Base-by-base conservation (phyloP, 495 filamentous ascomycete genomes). In the Lasiosphaeriaceae sp. region DNA sequence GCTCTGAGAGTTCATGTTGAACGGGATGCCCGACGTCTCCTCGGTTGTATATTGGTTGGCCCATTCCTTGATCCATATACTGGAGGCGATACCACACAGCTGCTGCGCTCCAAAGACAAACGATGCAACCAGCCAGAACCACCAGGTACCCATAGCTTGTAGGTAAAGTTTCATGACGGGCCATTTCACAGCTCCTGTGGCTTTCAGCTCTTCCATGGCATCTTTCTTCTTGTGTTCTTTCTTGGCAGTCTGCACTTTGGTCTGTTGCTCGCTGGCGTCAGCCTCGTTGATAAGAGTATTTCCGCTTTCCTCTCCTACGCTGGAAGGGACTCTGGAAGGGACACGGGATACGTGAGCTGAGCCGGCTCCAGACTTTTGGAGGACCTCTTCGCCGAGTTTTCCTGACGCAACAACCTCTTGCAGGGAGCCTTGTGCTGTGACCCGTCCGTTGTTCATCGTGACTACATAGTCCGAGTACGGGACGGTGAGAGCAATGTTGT, bases 61-160 rank as follows among this genome's bases (percentile, higher is more conserved):
- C 95, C 95, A 99, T 64, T 93, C 79, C 61, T 90, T 83, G 60
- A 99, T 95, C 95, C 95, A 99, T 39, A 97, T 69, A 61, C 89
- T 96, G 17, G 89, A 91, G 11, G 88, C 88, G 14, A 97, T 89
- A 12, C 86, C 86, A 17, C 86, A 86, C 24, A 95, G 62, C 67
- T 97, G 93, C 66, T 96, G 90, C 46, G 86, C 72, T 14, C 75
- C 81, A 66, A 99, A 97, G 43, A 90, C 82, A 0, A 83, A 48
- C 20, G 85, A 68, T 20, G 92, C 88, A 47, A 85, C 64, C 45
- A 87, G 65, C 95, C 95, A 99, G 66, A 92, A 99, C 78, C 89
- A 90, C 92, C 92, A 96, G 5, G 83, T 79, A 9, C 95, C 95
- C 95, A 97, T 97, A 46, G 91, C 81, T 20, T 68, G 67, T 19